A percentile compares a stretch with the other conserved stretches of the same genome.
These are phyloP conservation scores for Aspergillus egyptiacus DNA, from an alignment of 495 filamentous ascomycete species.

Conservation along the genomic window DNA sequence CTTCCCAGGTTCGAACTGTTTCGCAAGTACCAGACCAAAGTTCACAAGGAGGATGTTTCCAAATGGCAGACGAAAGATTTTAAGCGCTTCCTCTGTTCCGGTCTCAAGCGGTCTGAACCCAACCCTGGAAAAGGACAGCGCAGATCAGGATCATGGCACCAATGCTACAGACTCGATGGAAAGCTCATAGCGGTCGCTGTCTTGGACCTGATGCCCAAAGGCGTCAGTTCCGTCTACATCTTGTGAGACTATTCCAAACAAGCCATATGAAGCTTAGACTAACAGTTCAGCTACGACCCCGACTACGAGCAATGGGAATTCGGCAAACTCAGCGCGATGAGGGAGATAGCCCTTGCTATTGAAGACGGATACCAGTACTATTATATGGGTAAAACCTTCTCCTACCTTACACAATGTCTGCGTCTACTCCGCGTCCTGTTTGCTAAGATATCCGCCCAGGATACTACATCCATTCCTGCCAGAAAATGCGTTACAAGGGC, in stretches of 20 bases:
- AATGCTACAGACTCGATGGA: constrained; percentile 90
- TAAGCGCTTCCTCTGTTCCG: constrained; percentile 81
- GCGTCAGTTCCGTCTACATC: constrained; percentile 92
- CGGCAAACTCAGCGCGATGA: constrained; percentile 81
- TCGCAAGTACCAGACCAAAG: constrained; percentile 73
- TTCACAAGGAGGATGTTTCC: constrained; percentile 68
- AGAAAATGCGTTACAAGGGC: constrained; percentile 87
- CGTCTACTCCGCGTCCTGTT: too few relatives aligned
- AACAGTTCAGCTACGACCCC: constrained; percentile 58
- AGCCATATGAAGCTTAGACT: neutral
- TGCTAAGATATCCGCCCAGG: constrained; percentile 31
- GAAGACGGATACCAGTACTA: constrained; percentile 71
- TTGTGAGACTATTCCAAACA: constrained; percentile 44
- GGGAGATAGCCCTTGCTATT: constrained; percentile 72
- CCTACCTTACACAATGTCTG: neutral
- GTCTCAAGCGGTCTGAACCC: constrained; percentile 51
- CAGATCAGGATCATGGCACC: constrained; percentile 82
- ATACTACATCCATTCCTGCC: constrained; percentile 66
- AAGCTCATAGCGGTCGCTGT: constrained; percentile 83
- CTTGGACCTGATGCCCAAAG: constrained; percentile 77
- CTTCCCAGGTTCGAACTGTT: constrained; percentile 58
- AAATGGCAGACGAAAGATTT: constrained; percentile 68
- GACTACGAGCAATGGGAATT: constrained; percentile 73
- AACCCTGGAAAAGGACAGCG: constrained; percentile 46
- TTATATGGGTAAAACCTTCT: constrained; percentile 56